Evolutionary conservation across 495 filamentous ascomycete species (phyloP).

Genomic region (Lentithecium fluviatile): DNA sequence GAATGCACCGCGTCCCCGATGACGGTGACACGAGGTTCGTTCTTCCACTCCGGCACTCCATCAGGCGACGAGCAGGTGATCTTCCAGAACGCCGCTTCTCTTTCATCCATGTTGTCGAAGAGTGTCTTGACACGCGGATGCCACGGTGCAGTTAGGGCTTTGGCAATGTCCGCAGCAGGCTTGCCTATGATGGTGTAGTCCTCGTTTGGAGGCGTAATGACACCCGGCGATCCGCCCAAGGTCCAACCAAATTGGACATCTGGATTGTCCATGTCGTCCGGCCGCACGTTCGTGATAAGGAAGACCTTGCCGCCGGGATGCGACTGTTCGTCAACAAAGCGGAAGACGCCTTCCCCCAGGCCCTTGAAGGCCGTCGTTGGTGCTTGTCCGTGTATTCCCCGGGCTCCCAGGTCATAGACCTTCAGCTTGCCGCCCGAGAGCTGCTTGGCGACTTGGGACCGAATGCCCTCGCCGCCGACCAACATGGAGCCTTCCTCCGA

Average conservation of each 20-base stretch:
- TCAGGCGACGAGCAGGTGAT: slow-evolving; percentile 55
- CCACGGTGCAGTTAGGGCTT: slow-evolving; percentile 50
- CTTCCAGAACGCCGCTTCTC: slow-evolving; percentile 56
- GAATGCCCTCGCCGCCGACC: slow-evolving; percentile 58
- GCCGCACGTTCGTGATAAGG: slow-evolving; percentile 55
- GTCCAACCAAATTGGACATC: slow-evolving; percentile 56
- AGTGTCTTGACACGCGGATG: slow-evolving; percentile 51
- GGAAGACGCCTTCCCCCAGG: slow-evolving; percentile 55
- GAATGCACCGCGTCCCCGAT: slow-evolving; percentile 61
- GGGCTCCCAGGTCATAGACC: slow-evolving; percentile 54
- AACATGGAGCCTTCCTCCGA: slow-evolving; percentile 51
- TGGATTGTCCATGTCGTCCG: slow-evolving; percentile 56
- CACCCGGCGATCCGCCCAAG: slow-evolving; percentile 52
- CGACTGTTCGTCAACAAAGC: slow-evolving; percentile 43
- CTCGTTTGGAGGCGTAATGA: slow-evolving; percentile 52
- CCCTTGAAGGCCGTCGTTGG: slow-evolving; percentile 54
- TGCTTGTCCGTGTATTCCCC: slow-evolving; percentile 58
- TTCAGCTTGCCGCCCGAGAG: slow-evolving; percentile 51
- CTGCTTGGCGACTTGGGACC: slow-evolving; percentile 51
- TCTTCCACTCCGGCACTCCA: slow-evolving; percentile 52
- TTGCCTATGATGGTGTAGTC: slow-evolving; percentile 52
- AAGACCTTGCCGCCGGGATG: slow-evolving; percentile 46
- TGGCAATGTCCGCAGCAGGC: slow-evolving; percentile 52
- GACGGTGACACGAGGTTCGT: slow-evolving; percentile 55
- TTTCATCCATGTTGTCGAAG: slow-evolving; percentile 52